phyloP scores from a whole-genome alignment of 108 stramenopile species.

The Discostella pseudostelligera region DNA sequence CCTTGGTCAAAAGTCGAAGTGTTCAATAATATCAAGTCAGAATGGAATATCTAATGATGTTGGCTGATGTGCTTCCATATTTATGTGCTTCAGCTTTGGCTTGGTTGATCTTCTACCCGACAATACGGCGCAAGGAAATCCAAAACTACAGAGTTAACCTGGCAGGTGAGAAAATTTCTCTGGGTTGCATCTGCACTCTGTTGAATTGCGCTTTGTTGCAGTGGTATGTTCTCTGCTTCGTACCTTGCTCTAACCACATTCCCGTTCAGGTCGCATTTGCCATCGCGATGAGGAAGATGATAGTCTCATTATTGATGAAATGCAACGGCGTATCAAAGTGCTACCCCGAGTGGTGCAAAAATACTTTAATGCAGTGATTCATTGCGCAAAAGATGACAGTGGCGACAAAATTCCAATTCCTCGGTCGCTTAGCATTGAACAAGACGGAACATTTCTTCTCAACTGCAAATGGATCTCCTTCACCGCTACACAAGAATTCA shows the following conservation, averaged over 20 bases:
- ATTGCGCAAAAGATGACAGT: background rate
- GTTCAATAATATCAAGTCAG: too few species aligned
- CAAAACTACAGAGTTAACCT: conserved; percentile 22
- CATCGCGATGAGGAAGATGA: conserved; percentile 10
- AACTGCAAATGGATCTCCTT: conserved; percentile 27
- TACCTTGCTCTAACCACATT: too few species aligned
- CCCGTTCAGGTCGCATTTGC: background rate
- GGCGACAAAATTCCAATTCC: conserved; percentile 17
- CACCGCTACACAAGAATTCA: conserved; percentile 27
- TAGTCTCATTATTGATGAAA: conserved; percentile 4
- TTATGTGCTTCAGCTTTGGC: conserved; percentile 10
- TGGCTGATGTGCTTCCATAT: conserved; percentile 1
- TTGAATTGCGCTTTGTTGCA: too few species aligned
- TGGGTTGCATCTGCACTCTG: too few species aligned
- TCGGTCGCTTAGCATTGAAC: conserved; percentile 12
- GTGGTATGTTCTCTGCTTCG: too few species aligned
- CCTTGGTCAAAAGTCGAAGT: too few species aligned
- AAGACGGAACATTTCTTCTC: conserved; percentile 26
- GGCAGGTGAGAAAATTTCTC: background rate
- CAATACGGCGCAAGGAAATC: conserved; percentile 24
- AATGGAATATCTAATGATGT: conserved; percentile 3
- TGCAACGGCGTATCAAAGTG: conserved; percentile 5
- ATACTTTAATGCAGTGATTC: conserved; percentile 8
- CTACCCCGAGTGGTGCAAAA: conserved; percentile 24
- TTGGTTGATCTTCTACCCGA: conserved; percentile 16